These are phyloP conservation scores for Thecamonas trahens DNA, from an alignment of 78 protist species.

Conservation along the genomic window DNA sequence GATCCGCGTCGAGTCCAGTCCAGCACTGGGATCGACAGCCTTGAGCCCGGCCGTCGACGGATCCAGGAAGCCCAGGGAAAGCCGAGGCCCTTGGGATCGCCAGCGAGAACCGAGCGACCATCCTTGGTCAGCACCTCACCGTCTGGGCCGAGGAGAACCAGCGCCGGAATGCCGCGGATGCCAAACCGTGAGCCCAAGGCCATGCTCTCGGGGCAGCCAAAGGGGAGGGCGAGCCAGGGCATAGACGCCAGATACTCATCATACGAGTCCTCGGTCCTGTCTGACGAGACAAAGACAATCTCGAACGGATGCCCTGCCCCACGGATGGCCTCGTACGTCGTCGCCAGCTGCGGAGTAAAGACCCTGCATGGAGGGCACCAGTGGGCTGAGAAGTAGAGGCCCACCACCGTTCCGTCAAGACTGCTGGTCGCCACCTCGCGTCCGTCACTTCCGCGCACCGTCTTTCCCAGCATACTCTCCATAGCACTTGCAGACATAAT, in stretches of 20 bases:
- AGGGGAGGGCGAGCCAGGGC: conserved; percentile 35
- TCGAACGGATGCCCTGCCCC: conserved; percentile 1
- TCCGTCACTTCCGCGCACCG: too few relatives aligned
- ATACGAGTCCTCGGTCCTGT: not conserved
- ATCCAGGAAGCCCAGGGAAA: too few relatives aligned
- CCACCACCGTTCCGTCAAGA: too few relatives aligned
- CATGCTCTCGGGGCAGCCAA: conserved; percentile 5
- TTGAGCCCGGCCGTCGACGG: too few relatives aligned
- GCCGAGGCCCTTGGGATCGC: too few relatives aligned
- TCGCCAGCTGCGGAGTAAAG: conserved; percentile 36
- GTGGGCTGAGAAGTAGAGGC: conserved; percentile 37
- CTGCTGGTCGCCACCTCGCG: too few relatives aligned
- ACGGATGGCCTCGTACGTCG: conserved; percentile 1
- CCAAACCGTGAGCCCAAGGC: not conserved
- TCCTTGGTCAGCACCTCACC: too few relatives aligned
- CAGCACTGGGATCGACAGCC: too few relatives aligned
- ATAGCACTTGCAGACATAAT: too few relatives aligned
- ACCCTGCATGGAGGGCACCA: conserved; percentile 53
- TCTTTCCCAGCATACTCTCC: too few relatives aligned
- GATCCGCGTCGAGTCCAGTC: too few relatives aligned
- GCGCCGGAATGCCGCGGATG: conserved; percentile 35
- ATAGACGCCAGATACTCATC: not conserved
- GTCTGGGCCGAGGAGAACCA: conserved; percentile 15
- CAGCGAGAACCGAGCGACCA: too few relatives aligned
- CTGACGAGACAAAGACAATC: conserved; percentile 12